Evolutionary conservation across 108 stramenopile species (phyloP).

Genomic region (Nitzschia sp.): DNA sequence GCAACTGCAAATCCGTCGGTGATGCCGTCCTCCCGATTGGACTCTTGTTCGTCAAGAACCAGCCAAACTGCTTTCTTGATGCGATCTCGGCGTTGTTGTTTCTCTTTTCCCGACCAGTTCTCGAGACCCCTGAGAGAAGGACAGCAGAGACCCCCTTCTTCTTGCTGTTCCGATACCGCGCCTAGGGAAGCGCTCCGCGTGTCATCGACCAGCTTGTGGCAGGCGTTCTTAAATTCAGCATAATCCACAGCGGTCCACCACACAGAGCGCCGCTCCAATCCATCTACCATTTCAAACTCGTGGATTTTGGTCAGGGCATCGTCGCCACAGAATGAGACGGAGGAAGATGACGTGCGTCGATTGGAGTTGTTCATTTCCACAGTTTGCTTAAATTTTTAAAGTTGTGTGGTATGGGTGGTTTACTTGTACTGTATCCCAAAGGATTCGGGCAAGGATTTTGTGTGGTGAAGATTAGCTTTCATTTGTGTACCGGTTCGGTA

Average conservation of each 20-base stretch:
- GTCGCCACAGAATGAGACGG: not conserved
- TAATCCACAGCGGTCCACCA: constrained; percentile 7
- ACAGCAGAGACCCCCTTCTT: constrained; percentile 1
- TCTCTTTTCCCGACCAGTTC: not conserved
- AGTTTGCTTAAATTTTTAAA: too few relatives aligned
- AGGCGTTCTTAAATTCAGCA: not conserved
- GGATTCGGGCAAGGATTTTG: too few relatives aligned
- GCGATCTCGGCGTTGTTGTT: not conserved
- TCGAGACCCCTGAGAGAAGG: constrained; percentile 10
- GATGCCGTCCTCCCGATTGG: not conserved
- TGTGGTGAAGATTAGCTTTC: too few relatives aligned
- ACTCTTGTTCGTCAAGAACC: not conserved
- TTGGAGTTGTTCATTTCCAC: not conserved
- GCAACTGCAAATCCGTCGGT: constrained; percentile 1
- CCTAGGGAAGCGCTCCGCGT: too few relatives aligned
- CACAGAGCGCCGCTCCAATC: not conserved
- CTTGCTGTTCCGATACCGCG: not conserved
- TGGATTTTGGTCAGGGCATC: not conserved
- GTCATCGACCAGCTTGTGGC: not conserved
- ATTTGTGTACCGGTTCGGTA: too few relatives aligned
- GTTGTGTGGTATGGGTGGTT: too few relatives aligned
- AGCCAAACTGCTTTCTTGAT: not conserved
- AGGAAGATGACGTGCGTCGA: not conserved
- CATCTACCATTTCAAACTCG: not conserved
- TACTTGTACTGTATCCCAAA: too few relatives aligned